Conservation (phyloP, 306 rosid genomes). For the Phaseolus lunatus region DNA sequence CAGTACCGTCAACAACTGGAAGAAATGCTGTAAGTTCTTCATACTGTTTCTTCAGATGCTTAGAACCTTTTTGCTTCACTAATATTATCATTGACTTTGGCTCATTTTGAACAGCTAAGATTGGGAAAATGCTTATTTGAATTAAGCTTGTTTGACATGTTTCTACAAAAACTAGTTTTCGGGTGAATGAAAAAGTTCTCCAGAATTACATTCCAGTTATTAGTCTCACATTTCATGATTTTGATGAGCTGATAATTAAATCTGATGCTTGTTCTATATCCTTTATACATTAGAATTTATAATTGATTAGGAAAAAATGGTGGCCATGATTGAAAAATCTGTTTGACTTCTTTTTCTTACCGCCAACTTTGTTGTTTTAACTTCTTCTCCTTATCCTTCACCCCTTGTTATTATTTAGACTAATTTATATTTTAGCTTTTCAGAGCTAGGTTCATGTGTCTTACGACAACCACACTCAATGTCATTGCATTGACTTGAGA, state of each 20-base stretch:
- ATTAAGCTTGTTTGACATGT: conserved; percentile 7
- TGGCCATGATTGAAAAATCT: neutral
- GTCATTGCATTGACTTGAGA: conserved; percentile 19
- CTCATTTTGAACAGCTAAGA: conserved; percentile 23
- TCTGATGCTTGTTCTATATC: neutral
- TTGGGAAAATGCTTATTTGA: conserved; percentile 31
- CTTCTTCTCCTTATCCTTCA: neutral
- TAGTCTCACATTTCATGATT: conserved; percentile 7
- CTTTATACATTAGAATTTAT: neutral
- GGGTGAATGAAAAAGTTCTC: conserved; percentile 13
- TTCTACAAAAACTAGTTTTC: conserved; percentile 9
- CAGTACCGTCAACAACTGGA: conserved; percentile 95
- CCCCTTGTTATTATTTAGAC: neutral
- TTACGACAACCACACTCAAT: neutral
- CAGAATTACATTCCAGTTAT: conserved; percentile 20
- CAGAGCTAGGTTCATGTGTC: conserved; percentile 4
- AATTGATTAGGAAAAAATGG: neutral
- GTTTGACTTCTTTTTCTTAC: conserved; percentile 29
- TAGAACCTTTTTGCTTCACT: conserved; percentile 7
- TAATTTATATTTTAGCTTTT: neutral
- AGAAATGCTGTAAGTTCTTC: conserved; percentile 88
- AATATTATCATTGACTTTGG: conserved; percentile 21
- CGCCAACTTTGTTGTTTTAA: neutral
- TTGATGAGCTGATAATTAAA: neutral
- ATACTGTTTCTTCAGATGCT: conserved; percentile 15